Evolutionary conservation across 169 alveolate genomes (phyloP).

Genomic region (Plasmodium falciparum): DNA sequence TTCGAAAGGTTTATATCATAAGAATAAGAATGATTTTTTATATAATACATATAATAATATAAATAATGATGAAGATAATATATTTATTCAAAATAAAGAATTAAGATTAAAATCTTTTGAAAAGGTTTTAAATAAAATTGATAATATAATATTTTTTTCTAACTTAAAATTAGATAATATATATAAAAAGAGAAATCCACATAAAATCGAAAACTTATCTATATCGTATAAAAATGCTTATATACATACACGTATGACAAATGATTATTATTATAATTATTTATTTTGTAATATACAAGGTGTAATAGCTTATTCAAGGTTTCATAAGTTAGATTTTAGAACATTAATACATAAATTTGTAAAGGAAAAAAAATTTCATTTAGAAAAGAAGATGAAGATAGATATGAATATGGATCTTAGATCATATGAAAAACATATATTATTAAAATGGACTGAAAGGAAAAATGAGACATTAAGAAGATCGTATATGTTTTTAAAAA

Average conservation of each 20-base stretch:
- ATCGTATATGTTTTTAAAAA: no score
- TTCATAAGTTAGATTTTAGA: slow-evolving; percentile 59
- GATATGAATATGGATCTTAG: neutral
- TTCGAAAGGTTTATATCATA: no score
- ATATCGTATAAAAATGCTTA: slow-evolving; percentile 30
- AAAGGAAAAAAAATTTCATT: neutral
- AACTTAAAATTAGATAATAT: slow-evolving; percentile 27
- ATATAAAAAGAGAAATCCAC: slow-evolving; percentile 66
- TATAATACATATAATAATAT: neutral
- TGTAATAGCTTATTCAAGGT: slow-evolving; percentile 59
- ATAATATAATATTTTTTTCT: slow-evolving; percentile 42
- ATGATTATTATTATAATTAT: slow-evolving; percentile 43
- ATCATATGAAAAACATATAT: no score
- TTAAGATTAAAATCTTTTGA: slow-evolving; percentile 13
- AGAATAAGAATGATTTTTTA: no score
- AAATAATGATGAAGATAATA: neutral
- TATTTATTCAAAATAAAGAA: slow-evolving; percentile 20
- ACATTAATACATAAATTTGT: slow-evolving; percentile 14
- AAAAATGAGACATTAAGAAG: no score
- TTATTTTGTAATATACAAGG: slow-evolving; percentile 51
- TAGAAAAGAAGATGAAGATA: neutral
- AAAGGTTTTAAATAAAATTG: slow-evolving; percentile 15
- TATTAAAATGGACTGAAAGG: no score
- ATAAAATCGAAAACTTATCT: slow-evolving; percentile 39
- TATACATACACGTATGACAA: slow-evolving; percentile 60